A percentile compares a stretch with the other conserved stretches of the same genome.
phyloP scores from a whole-genome alignment of 768 basidiomycete species.

The Kwoniella europaea region DNA sequence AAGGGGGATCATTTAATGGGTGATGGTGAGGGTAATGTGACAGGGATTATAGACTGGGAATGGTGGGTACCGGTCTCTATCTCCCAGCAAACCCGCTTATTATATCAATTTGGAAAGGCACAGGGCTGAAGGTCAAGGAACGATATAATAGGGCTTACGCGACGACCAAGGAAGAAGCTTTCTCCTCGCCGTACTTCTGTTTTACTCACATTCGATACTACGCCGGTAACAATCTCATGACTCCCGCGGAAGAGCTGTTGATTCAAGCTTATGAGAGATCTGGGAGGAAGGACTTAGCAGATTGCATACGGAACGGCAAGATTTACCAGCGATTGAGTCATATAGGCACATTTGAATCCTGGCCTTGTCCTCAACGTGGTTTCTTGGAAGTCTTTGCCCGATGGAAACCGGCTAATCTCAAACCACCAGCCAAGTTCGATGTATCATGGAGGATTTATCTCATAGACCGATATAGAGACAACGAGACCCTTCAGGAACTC shows the following conservation, averaged over 20 bases:
- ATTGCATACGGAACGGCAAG: constrained; percentile 22
- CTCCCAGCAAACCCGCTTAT: constrained; percentile 37
- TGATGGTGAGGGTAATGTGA: constrained; percentile 35
- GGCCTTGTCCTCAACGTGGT: neutral
- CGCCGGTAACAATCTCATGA: constrained; percentile 1
- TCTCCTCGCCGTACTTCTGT: constrained; percentile 6
- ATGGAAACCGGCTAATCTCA: neutral
- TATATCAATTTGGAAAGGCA: constrained; percentile 32
- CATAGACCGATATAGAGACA: neutral
- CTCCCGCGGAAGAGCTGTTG: constrained; percentile 3
- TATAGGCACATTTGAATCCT: neutral
- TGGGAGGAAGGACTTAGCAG: constrained; percentile 20
- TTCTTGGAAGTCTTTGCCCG: constrained; percentile 2
- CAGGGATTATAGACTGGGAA: constrained; percentile 56
- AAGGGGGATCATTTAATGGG: constrained; percentile 51
- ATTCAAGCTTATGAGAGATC: constrained; percentile 9
- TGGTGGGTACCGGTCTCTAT: constrained; percentile 20
- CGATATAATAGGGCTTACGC: constrained; percentile 37
- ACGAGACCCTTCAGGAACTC: neutral
- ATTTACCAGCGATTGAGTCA: constrained; percentile 12
- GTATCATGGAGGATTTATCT: neutral
- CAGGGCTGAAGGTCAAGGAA: constrained; percentile 43
- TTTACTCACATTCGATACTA: neutral
- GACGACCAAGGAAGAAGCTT: constrained; percentile 22
- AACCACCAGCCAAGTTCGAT: neutral